Evolutionary conservation across 148 eudicot species (phyloP), one percentile per base, ranked within the genome.

Genomic region (Arbutus unedo): DNA sequence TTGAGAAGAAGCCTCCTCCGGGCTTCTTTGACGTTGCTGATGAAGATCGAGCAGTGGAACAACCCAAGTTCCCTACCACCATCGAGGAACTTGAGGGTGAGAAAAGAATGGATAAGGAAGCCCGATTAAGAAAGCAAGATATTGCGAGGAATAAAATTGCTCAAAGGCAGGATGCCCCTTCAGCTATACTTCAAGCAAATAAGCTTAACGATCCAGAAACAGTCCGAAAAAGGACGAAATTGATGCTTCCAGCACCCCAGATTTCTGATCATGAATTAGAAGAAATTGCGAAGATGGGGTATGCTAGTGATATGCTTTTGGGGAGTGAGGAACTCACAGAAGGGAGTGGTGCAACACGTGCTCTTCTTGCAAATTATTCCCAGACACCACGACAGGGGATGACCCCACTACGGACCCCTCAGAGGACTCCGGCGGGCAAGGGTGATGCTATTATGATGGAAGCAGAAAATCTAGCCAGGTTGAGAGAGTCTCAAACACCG

Each of bases 401-500:
- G 94, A 96, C 99, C 72, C 97, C 99, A 31, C 74, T 92, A 84
- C 90, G 97, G 53, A 97, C 99, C 72, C 97, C 99, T 76, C 99
- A 94, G 82, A 94, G 99, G 91, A 97, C 98, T 18, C 99, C 98
- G 80, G 91, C 97, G 80, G 98, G 97, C 59, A 94, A 93, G 79
- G 97, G 96, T 76, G 99, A 97, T 89, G 96, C 98, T 74, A 92
- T 97, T 43, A 93, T 97, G 99, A 97, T 97, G 99, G 99, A 97
- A 86, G 99, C 99, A 14, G 97, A 94, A 87, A 97, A 97, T 82
- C 89, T 93, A 47, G 91, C 96, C 73, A 90, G 98, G 86, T 83
- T 94, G 79, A 93, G 93, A 79, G 93, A 92, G 84, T 93, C 98
- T 18, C 99, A 96, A 85, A 96, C 99, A 56, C 99, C 99, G 31